phyloP scores from a whole-genome alignment of 257 asterid genomes.

The Lantana camara region DNA sequence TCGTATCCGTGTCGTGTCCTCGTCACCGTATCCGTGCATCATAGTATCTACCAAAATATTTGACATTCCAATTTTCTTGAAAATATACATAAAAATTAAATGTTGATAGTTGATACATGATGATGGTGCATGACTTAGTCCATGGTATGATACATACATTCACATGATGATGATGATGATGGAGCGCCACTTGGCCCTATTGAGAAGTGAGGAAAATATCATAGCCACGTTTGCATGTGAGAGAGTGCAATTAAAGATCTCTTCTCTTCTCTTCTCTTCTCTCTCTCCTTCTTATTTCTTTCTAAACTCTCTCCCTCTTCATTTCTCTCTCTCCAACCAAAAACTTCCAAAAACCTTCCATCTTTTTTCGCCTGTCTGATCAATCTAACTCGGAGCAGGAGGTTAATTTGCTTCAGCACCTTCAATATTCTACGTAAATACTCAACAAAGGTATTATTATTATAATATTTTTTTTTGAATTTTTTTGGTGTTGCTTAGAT shows the following conservation, averaged over 20 bases:
- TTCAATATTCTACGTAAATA: neutral
- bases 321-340: slow-evolving; percentile 43
- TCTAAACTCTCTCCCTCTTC: neutral
- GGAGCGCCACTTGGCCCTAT: slow-evolving; percentile 33
- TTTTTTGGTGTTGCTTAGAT: neutral
- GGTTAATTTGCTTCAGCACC: neutral
- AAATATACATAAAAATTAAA: no score
- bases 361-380: neutral
- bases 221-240: slow-evolving; percentile 59
- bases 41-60: no score
- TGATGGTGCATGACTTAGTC: slow-evolving; percentile 9
- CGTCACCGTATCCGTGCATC: no score
- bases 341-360: slow-evolving; percentile 24
- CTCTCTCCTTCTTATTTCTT: neutral
- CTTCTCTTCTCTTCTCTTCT: no score
- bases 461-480: neutral
- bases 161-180: neutral
- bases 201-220: slow-evolving; percentile 41
- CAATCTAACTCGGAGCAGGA: neutral
- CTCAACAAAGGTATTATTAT: slow-evolving; percentile 17
- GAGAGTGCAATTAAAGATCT: slow-evolving; percentile 69
- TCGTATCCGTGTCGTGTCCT: no score
- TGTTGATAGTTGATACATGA: no score
- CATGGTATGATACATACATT: neutral
- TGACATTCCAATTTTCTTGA: no score